These are phyloP conservation scores for Whalleya microplaca DNA, from an alignment of 2,329 filamentous ascomycete species.

Conservation along the genomic window DNA sequence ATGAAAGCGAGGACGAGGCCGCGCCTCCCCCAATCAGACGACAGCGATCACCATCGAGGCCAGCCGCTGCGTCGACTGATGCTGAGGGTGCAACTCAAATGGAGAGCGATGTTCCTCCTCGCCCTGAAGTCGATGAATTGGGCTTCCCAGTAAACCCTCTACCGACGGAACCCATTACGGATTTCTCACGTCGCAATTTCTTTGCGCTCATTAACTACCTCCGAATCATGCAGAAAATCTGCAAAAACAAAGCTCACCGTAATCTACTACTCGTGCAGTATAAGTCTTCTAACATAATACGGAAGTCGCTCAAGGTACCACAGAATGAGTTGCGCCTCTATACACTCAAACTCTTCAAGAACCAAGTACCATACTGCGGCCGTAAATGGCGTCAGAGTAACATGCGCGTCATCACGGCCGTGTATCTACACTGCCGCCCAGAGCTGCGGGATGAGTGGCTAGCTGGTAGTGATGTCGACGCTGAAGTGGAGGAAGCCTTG, in stretches of 20 bases:
- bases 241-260: slow-evolving; percentile 92
- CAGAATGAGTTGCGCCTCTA: slow-evolving; percentile 87
- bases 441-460: slow-evolving; percentile 96
- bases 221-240: slow-evolving; percentile 96
- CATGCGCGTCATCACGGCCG: slow-evolving; percentile 97
- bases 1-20: slow-evolving; percentile 74
- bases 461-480: slow-evolving; percentile 86
- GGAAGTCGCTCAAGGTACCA: slow-evolving; percentile 88
- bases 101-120: slow-evolving; percentile 41
- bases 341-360: slow-evolving; percentile 97
- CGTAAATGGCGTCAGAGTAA: slow-evolving; percentile 98
- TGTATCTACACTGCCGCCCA: slow-evolving; percentile 91
- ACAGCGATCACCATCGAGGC: slow-evolving; percentile 51
- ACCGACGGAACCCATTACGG: slow-evolving; percentile 78
- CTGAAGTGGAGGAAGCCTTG: slow-evolving; percentile 89
- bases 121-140: slow-evolving; percentile 79
- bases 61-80: slow-evolving; percentile 32
- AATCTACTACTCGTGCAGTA: slow-evolving; percentile 93
- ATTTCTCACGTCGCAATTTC: slow-evolving; percentile 92
- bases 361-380: slow-evolving; percentile 96
- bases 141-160: slow-evolving; percentile 76
- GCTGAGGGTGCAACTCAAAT: slow-evolving; percentile 35
- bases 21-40: slow-evolving; percentile 80
- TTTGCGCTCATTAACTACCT: slow-evolving; percentile 95
- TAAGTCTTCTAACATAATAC: slow-evolving; percentile 89